phyloP scores from a whole-genome alignment of 2,329 filamentous ascomycete species.

The Alternaria postmessia region DNA sequence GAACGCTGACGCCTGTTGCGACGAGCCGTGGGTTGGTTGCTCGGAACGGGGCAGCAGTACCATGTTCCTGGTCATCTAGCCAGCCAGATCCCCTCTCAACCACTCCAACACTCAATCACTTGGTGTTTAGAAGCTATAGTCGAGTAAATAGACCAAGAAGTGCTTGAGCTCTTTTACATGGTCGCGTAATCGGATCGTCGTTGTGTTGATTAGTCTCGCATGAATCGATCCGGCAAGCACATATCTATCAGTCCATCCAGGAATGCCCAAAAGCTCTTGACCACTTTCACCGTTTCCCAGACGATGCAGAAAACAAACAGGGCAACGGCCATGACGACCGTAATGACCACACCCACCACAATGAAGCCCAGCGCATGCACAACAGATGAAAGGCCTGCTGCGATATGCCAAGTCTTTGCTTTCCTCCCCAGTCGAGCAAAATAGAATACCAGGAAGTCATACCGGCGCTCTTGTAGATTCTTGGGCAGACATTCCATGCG shows the following conservation, averaged over 20 bases:
- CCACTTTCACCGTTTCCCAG: neutral
- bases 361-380: constrained; percentile 8
- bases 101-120: neutral
- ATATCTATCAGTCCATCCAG: neutral
- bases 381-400: neutral
- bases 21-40: neutral
- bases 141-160: neutral
- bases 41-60: neutral
- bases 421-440: constrained; percentile 6
- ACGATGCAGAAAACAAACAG: neutral
- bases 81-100: neutral
- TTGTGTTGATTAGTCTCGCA: neutral
- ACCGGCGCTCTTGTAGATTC: neutral
- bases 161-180: neutral
- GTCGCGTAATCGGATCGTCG: neutral
- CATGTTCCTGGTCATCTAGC: constrained; percentile 2
- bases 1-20: neutral
- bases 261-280: neutral
- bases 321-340: neutral
- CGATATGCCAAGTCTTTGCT: neutral
- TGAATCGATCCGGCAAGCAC: neutral
- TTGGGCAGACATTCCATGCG: neutral
- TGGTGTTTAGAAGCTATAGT: neutral
- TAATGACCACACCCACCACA: neutral
- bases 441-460: constrained; percentile 8